Evolutionary conservation across 441 rosid species (phyloP), one percentile per base, ranked within the genome.

Genomic region (Erodium chrysanthum): DNA sequence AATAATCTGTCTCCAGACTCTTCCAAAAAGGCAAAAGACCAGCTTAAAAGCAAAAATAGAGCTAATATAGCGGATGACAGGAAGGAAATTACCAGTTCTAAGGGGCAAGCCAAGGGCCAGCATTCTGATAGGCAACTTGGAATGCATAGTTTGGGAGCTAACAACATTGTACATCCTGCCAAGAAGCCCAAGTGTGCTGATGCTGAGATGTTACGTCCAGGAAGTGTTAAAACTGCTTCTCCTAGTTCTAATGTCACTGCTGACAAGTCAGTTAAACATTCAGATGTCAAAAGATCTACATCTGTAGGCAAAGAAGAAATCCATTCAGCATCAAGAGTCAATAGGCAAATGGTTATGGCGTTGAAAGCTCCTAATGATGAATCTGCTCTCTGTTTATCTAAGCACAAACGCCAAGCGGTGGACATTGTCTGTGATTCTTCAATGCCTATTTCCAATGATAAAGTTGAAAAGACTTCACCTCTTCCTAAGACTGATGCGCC

Each of bases 151-250:
- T 15, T 66, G 18, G 81, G 73, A 71, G 64, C 76, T 23, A 71
- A 72, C 72, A 86, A 80, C 73, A 75, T 70, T 75, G 72, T 76
- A 44, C 81, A 67, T 74, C 78, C 83, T 73, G 78, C 79, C 72
- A 94, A 88, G 76, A 90, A 77, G 78, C 71, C 76, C 1, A 86
- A 81, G 79, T 52, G 61, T 79, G 80, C 68, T 66, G 83, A 75
- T 67, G 69, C 7, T 18, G 82, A 61, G 78, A 74, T 65, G 52
- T 65, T 80, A 22, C 61, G 67, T 27, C 65, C 64, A 20, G 81
- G 68, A 68, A 69, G 71, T 46, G 54, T 60, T 14, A 75, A 76
- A 74, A 74, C 63, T 73, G 78, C 66, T 73, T 71, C 78, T 76
- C 74, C 74, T 60, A 67, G 64, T 72, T 68, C 85, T 62, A 64